Evolutionary conservation across 2,329 filamentous ascomycete genomes (phyloP), one percentile per base, ranked within the genome.

Genomic region (Sclerotinia glacialis): DNA sequence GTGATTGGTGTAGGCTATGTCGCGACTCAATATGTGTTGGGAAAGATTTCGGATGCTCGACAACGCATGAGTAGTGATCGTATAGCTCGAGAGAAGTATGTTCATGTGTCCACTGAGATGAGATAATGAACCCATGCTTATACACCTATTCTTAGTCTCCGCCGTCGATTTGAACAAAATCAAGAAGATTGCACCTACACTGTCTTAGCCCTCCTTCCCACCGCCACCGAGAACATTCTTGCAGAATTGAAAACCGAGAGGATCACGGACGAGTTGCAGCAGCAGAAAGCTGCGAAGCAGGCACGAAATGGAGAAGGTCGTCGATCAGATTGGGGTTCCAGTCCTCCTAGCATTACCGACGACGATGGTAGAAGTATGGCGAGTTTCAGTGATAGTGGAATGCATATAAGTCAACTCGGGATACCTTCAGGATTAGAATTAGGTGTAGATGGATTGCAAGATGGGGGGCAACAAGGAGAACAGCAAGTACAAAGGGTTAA

Each of bases 111-210:
- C 59, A 47, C 46, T 40, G 23, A 40, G 47, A 53, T 58, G 37
- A 40, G 37, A 40, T 40, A 1, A 31, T 26, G n/a, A 49, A 37
- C 23, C n/a, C 37, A 67, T 72, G 64, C 74, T 68, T 34, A 56
- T 67, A 54, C 47, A 52, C 47, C 42, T 49, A 52, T 40, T 31
- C 21, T 53, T 44, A 98, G 94, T 79, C 86, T 99, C 69, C 93
- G 93, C 62, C 90, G 95, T 67, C 91, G 95, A 76, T 99, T 99
- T 80, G 92, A 98, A 78, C 95, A 99, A 79, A 99, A 99, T 78
- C 95, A 99, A 78, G 94, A 97, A 77, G 95, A 99, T 79, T 99
- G 95, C 80, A 97, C 94, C 58, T 97, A 96, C 77, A 99, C 95
- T 47, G 93, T 98, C 54, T 88, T 98, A n/a, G 95, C 94, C 40